Evolutionary conservation across 2,329 filamentous ascomycete species (phyloP).

Genomic region (Trichoderma sp.): DNA sequence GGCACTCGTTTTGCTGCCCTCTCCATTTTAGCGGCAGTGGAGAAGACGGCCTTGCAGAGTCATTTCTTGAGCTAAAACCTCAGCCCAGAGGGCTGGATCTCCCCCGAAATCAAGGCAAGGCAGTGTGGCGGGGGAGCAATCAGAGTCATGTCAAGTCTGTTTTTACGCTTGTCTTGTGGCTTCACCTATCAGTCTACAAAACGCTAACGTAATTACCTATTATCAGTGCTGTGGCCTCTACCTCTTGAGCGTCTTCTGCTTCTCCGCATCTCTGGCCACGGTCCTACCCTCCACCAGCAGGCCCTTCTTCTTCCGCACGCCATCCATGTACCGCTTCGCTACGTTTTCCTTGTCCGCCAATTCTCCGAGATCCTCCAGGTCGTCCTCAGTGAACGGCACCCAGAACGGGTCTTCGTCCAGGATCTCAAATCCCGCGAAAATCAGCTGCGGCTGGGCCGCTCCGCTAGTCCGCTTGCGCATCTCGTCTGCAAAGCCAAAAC

Average conservation of each 20-base stretch:
- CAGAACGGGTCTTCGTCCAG: conserved; percentile 96
- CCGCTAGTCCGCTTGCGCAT: conserved; percentile 94
- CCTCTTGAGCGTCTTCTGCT: conserved; percentile 74
- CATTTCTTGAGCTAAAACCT: conserved; percentile 9
- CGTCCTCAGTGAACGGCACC: conserved; percentile 95
- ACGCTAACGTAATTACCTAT: not conserved
- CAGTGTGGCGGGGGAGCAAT: not conserved
- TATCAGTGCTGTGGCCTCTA: conserved; percentile 37
- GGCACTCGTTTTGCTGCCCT: conserved; percentile 10
- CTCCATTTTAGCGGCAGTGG: conserved; percentile 16
- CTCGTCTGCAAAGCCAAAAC: conserved; percentile 94
- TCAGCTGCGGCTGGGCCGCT: conserved; percentile 86
- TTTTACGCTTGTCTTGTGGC: conserved; percentile 1
- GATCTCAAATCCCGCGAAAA: conserved; percentile 91
- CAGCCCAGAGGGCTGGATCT: conserved; percentile 14
- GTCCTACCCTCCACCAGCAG: conserved; percentile 78
- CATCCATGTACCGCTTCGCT: conserved; percentile 93
- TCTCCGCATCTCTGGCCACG: conserved; percentile 85
- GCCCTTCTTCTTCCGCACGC: conserved; percentile 84
- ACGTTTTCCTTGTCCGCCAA: conserved; percentile 93
- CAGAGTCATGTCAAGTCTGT: not conserved
- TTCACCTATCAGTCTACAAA: not conserved
- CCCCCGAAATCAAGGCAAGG: conserved; percentile 8
- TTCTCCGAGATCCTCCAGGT: conserved; percentile 94
- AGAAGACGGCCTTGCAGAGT: not conserved